Evolutionary conservation across 768 basidiomycete genomes (phyloP).

Genomic region (Cyclocybe cylindracea): DNA sequence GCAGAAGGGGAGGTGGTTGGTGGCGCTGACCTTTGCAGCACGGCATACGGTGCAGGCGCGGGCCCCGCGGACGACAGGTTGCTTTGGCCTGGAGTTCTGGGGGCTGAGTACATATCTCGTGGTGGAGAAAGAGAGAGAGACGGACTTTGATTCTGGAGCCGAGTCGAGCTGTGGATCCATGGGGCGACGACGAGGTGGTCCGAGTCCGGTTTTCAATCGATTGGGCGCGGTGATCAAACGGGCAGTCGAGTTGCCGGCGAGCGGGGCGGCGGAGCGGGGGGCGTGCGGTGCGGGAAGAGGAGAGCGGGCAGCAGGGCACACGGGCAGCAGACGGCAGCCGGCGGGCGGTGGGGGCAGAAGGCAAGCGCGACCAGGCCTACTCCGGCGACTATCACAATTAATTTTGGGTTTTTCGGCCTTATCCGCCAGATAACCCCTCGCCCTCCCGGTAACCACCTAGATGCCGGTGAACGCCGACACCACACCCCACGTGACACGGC

Average conservation of each 20-base stretch:
- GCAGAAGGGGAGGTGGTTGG: conserved; percentile 13
- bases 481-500: background rate
- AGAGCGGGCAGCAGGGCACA: background rate
- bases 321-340: no score
- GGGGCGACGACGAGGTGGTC: conserved; percentile 3
- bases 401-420: conserved; percentile 21
- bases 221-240: conserved; percentile 42
- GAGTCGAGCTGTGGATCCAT: conserved; percentile 42
- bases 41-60: conserved; percentile 85
- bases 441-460: background rate
- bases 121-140: conserved; percentile 13
- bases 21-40: conserved; percentile 65
- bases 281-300: conserved; percentile 15
- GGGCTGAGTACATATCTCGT: conserved; percentile 1
- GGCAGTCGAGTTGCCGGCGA: no score
- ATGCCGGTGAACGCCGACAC: background rate
- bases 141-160: conserved; percentile 36
- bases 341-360: background rate
- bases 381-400: conserved; percentile 15
- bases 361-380: conserved; percentile 8
- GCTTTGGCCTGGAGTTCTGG: conserved; percentile 34
- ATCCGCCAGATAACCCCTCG: conserved; percentile 17
- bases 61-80: conserved; percentile 54
- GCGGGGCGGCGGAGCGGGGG: conserved; percentile 15
- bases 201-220: conserved; percentile 38